Evolutionary conservation across 148 eudicot species (phyloP).

Genomic region (Chenopodium formosanum): DNA sequence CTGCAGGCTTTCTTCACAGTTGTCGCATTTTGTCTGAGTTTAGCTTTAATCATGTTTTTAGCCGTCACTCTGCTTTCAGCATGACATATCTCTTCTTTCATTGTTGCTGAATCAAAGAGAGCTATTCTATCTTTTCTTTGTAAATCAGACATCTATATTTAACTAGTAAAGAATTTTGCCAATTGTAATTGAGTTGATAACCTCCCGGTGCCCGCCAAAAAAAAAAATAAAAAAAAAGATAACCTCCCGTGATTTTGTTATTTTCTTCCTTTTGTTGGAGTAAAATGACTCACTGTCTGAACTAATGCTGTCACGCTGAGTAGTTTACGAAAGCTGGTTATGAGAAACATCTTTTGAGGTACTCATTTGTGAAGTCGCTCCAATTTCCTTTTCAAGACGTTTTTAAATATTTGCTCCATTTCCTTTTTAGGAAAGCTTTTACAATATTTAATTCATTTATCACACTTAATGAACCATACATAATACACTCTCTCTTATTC

Average conservation of each 20-base stretch:
- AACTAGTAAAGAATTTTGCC: background rate
- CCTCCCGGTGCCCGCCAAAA: background rate
- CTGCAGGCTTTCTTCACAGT: constrained; percentile 66
- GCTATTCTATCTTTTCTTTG: background rate
- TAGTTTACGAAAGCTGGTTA: no score
- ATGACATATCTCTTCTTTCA: constrained; percentile 6
- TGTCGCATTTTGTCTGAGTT: constrained; percentile 56
- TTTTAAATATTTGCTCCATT: no score
- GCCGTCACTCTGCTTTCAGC: constrained; percentile 62
- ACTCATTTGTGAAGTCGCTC: no score
- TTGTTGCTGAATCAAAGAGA: background rate
- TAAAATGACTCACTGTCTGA: background rate
- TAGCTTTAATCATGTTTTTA: constrained; percentile 58
- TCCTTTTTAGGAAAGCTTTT: no score
- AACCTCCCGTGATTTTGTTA: background rate
- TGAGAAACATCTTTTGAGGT: no score
- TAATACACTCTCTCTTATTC: no score
- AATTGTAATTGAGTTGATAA: background rate
- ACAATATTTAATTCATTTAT: no score
- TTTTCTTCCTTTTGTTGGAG: background rate
- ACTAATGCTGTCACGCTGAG: background rate
- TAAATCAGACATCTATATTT: background rate
- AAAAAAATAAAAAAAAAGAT: no score
- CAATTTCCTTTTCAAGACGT: no score
- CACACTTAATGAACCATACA: no score